Base-by-base conservation (phyloP, 2,329 filamentous ascomycete genomes). In the Rachicladosporium sp. region DNA sequence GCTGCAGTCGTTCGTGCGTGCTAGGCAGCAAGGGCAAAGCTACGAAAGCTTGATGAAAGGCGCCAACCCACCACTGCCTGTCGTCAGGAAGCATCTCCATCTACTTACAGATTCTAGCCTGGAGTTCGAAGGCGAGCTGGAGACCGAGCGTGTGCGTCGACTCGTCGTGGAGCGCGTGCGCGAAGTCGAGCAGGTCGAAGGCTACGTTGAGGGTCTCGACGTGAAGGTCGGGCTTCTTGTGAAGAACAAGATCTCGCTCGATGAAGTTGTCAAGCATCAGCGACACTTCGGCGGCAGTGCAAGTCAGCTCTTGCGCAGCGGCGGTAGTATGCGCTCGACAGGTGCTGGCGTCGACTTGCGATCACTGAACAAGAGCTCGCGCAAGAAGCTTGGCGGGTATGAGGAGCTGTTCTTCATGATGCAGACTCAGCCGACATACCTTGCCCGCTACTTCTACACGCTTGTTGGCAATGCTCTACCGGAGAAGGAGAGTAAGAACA, bases 241-340 rank as follows among this genome's bases (percentile, higher is more conserved):
- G 53, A 96, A 96, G 72, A 98, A 98, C 74, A 98, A 98, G 64
- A 98, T 98, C 55, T 96, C 91, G 0, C 72, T 98, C 3, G 91
- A 98, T 56, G 93, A 98, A 63, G 91, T 98, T 21, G 84, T 98
- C 40, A 86, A 87, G 53, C 91, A 96, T 57, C 91, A 98, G 57
- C 89, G 82, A 66, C 93, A 94, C 59, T 95, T 91, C 53, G 91
- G 91, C 41, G 88, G 89, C 2, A 57, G 53, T 12, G 56, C 56
- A 10, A 50, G 49, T 4, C 54, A 57, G 40, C 48, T 58, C 9
- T 44, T 58, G 19, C 47, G 56, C 27, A 48, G 51, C 10, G 55
- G 55, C 6, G 53, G 46, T 10, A 48, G 50, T 8, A 41, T 54
- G 12, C 48, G 44, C 7, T 82, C 91, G 54, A 80, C 88, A 13